These are phyloP conservation scores for Podospora sp. DNA, from an alignment of 495 filamentous ascomycete species.

Conservation along the genomic window DNA sequence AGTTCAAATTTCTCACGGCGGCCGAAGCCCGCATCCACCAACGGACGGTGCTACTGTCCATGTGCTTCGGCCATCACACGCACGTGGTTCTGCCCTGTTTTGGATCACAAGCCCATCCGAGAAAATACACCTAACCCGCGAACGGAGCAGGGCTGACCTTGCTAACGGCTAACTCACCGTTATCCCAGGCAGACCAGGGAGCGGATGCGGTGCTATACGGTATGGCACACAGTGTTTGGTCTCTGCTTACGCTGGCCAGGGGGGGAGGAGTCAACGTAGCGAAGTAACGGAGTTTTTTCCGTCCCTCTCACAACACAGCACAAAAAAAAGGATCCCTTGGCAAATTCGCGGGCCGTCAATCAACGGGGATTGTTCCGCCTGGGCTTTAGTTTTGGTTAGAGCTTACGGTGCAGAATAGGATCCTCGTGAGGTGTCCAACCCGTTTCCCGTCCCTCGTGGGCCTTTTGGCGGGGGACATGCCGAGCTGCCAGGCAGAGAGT, in stretches of 20 bases:
- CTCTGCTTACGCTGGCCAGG: background rate
- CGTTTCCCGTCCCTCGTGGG: background rate
- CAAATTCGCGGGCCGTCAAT: background rate
- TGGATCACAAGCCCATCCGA: background rate
- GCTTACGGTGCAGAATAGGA: background rate
- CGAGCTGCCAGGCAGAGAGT: background rate
- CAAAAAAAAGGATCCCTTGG: background rate
- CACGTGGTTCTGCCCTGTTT: conserved; percentile 8
- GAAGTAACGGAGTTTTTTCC: background rate
- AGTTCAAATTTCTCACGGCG: background rate
- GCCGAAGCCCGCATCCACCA: background rate
- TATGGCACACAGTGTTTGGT: conserved; percentile 8
- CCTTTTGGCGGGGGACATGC: background rate
- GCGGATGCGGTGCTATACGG: background rate
- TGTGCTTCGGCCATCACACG: background rate
- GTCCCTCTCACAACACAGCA: no score
- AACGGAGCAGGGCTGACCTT: background rate
- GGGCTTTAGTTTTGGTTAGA: background rate
- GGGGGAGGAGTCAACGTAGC: conserved; percentile 8
- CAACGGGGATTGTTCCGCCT: background rate
- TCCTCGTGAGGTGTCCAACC: background rate
- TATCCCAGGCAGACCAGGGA: background rate
- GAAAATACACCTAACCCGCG: conserved; percentile 12
- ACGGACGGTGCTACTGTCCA: background rate
- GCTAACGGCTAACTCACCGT: background rate